Evolutionary conservation across 2,329 filamentous ascomycete species (phyloP), one percentile per base, ranked within the genome.

Genomic region (Fusarium sp.): DNA sequence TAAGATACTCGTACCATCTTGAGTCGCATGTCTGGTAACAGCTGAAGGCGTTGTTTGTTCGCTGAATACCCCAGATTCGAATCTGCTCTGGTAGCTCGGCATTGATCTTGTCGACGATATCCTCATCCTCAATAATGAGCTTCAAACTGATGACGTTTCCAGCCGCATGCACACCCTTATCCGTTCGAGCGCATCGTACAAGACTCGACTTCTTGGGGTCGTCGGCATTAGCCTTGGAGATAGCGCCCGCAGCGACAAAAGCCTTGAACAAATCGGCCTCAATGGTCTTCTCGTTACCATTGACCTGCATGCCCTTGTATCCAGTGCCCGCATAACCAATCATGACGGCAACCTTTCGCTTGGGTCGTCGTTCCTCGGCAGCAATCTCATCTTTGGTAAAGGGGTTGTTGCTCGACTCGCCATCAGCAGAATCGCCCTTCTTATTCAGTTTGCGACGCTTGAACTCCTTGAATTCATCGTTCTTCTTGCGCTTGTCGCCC

Each of bases 281-380:
- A 71, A 99, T 98, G 0, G 95, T 99, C 83, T 94, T 95, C 78
- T 97, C 91, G 71, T 90, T 83, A 75, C 86, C 86, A 80, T 91
- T 91, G 79, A 99, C 92, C 83, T 99, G 96, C 91, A 99, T 97
- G 77, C 96, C 96, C 83, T 94, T 95, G 85, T 99, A 99, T 18
- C 96, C 96, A 13, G 94, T 97, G 53, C 96, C 96, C 9, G 95
- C 94, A 81, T 99, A 99, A 18, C 96, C 96, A 75, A 99, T 91
- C 85, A 98, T 85, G 35, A 99, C 94, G 42, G 95, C 96, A 53
- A 98, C 95, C 85, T 99, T 99, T 81, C 93, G 91, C 87, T 99
- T 99, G 27, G 96, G 96, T 61, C 90, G 90, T 71, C 95, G 91
- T 79, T 92, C 91, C 80, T 99, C 96, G 49, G 90, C 90, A 15